A percentile compares a stretch with the other conserved stretches of the same genome.
phyloP scores from a whole-genome alignment of 2,329 filamentous ascomycete genomes.

The Huntiella decipiens region DNA sequence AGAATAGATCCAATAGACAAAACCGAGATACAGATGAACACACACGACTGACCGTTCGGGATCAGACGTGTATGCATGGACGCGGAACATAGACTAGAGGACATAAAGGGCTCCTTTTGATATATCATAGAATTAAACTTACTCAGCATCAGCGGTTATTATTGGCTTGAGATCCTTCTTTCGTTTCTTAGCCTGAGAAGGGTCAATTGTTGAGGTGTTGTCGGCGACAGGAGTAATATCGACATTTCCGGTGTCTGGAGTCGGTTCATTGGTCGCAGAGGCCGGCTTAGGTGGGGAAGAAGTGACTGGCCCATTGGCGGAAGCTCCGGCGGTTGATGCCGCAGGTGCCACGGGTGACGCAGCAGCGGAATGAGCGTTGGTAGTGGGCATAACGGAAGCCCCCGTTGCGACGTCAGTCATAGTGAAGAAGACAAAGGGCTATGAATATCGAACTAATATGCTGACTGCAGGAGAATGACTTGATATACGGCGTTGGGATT shows the following conservation, averaged over 20 bases:
- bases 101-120: too few relatives aligned
- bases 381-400: not conserved
- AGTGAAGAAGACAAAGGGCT: not conserved
- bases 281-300: not conserved
- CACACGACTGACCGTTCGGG: too few relatives aligned
- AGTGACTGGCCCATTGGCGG: not conserved
- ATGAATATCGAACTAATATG: too few relatives aligned
- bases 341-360: not conserved
- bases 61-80: too few relatives aligned
- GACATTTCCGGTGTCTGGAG: too few relatives aligned
- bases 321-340: too few relatives aligned
- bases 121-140: not conserved
- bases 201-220: not conserved
- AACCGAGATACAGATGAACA: too few relatives aligned
- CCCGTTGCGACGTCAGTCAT: not conserved
- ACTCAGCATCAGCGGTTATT: conserved; percentile 2
- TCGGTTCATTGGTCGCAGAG: not conserved
- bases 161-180: conserved; percentile 7
- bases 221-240: not conserved
- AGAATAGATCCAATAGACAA: too few relatives aligned
- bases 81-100: too few relatives aligned
- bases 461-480: not conserved
- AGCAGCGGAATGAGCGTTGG: not conserved
- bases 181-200: conserved; percentile 1
- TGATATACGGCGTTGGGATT: not conserved